These are phyloP conservation scores for Epichloe hybrida DNA, from an alignment of 2,329 filamentous ascomycete genomes.

Conservation along the genomic window DNA sequence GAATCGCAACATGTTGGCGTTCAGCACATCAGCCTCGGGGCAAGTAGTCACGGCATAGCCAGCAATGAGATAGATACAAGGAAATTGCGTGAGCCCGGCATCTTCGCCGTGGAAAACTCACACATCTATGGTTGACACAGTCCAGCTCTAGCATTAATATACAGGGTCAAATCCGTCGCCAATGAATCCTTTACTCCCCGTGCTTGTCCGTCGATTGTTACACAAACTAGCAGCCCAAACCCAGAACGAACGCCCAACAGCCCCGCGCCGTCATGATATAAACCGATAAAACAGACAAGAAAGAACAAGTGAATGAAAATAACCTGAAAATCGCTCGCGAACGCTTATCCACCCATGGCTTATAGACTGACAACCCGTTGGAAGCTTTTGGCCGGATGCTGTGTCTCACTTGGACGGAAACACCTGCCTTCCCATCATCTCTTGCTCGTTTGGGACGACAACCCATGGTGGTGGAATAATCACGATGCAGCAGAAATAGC, in stretches of 20 bases:
- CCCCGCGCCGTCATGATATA: neutral
- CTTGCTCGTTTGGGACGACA: neutral
- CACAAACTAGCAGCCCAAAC: neutral
- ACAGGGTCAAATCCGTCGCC: neutral
- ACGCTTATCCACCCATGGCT: neutral
- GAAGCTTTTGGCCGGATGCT: neutral
- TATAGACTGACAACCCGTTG: neutral
- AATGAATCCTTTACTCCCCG: conserved; percentile 1
- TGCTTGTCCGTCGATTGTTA: neutral
- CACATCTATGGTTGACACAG: neutral
- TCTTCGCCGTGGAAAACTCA: neutral
- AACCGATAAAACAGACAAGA: neutral
- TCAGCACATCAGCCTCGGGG: neutral
- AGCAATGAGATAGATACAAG: neutral
- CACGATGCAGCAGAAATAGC: conserved; percentile 33
- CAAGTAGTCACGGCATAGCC: neutral
- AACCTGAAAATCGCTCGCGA: neutral
- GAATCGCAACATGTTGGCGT: neutral
- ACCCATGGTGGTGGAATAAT: neutral
- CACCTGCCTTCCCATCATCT: neutral
- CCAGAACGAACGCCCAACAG: conserved; percentile 2
- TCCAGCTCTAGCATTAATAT: conserved; percentile 1
- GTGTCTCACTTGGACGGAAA: neutral
- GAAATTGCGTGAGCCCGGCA: too few relatives aligned
- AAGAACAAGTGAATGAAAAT: neutral